Evolutionary conservation across 2,329 filamentous ascomycete genomes (phyloP).

Genomic region (Colletotrichum salicis): DNA sequence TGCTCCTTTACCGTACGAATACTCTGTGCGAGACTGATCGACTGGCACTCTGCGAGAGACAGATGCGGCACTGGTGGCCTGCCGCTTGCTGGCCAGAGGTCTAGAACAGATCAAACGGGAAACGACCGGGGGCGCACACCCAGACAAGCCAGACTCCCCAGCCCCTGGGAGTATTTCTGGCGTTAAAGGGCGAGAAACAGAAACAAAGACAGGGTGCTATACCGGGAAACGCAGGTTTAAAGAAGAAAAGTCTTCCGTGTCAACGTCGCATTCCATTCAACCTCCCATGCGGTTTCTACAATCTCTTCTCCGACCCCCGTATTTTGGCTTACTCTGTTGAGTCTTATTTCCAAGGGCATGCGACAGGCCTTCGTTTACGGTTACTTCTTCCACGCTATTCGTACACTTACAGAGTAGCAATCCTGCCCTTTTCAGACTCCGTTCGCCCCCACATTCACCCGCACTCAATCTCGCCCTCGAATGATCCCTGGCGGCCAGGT

Average conservation of each 20-base stretch:
- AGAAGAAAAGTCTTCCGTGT: not conserved
- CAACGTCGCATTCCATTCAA: slow-evolving; percentile 24
- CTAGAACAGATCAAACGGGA: slow-evolving; percentile 15
- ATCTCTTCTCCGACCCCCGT: slow-evolving; percentile 1
- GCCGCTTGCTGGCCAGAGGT: slow-evolving; percentile 8
- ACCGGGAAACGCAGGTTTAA: slow-evolving; percentile 6
- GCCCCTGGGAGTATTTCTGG: not conserved
- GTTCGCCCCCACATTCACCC: not conserved
- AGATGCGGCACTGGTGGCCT: not conserved
- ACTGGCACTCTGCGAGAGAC: not conserved
- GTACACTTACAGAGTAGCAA: not conserved
- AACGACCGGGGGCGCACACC: not conserved
- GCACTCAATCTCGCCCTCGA: not conserved
- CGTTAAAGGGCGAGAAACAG: slow-evolving; percentile 19
- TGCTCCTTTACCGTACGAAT: not conserved
- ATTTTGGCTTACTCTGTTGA: not conserved
- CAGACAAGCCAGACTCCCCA: not conserved
- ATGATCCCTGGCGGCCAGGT: slow-evolving; percentile 18
- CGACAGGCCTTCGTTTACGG: not conserved
- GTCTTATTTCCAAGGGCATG: not conserved
- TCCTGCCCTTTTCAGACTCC: not conserved
- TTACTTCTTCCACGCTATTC: not conserved
- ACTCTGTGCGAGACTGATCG: not conserved
- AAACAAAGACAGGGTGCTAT: slow-evolving; percentile 21
- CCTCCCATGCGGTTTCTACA: slow-evolving; percentile 16